Conservation (phyloP, 768 basidiomycete genomes). For the Auricularia heimuer region DNA sequence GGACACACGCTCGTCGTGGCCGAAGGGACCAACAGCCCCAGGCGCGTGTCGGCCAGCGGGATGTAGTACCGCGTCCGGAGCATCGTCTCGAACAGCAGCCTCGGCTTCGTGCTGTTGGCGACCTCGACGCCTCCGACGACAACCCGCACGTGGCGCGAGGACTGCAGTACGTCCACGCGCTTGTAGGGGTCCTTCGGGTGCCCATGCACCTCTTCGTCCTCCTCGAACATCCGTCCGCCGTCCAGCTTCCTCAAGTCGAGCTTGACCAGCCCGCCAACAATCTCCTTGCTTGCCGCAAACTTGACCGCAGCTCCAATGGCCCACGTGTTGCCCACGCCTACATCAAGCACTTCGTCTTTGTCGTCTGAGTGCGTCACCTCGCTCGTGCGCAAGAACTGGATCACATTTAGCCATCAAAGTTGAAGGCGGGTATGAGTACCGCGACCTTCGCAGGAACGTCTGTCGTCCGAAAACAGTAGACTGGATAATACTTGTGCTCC, state of each 20-base stretch:
- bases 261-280: constrained; percentile 38
- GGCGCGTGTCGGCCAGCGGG: constrained; percentile 42
- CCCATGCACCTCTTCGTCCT: constrained; percentile 49
- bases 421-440: background rate
- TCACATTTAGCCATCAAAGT: background rate
- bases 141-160: constrained; percentile 50
- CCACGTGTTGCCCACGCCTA: constrained; percentile 32
- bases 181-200: constrained; percentile 67
- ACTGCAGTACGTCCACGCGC: constrained; percentile 53
- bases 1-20: constrained; percentile 42
- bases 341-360: constrained; percentile 32
- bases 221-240: constrained; percentile 56
- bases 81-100: constrained; percentile 48
- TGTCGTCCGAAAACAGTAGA: constrained; percentile 40
- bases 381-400: constrained; percentile 25
- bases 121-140: constrained; percentile 54
- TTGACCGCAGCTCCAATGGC: constrained; percentile 31
- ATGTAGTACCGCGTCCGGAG: constrained; percentile 52
- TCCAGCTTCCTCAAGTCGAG: constrained; percentile 29
- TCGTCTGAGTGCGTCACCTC: constrained; percentile 21
- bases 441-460: constrained; percentile 31
- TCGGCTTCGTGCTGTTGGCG: constrained; percentile 45
- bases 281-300: constrained; percentile 23
- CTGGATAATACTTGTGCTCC: constrained; percentile 44
- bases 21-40: constrained; percentile 42